A percentile compares a stretch with the other conserved stretches of the same genome.
phyloP scores from a whole-genome alignment of 176 grass and related monocot genomes.

The Cocos nucifera region DNA sequence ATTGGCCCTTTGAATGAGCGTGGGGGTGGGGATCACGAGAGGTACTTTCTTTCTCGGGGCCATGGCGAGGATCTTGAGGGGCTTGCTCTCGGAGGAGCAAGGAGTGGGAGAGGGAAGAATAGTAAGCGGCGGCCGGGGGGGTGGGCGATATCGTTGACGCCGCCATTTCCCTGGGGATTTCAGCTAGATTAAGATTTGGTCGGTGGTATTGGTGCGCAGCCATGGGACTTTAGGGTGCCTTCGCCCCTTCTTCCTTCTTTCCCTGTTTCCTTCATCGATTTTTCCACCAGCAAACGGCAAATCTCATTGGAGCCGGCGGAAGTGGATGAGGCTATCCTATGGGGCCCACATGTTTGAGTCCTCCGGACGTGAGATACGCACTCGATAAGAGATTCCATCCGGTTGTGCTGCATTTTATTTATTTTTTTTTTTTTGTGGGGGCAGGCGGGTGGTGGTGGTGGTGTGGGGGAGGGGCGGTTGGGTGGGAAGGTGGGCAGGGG shows the following conservation, averaged over 20 bases:
- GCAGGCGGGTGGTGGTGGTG: too few relatives aligned
- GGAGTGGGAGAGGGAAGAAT: slow-evolving; percentile 2
- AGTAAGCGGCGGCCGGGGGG: neutral
- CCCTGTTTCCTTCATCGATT: neutral
- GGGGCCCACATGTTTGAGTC: too few relatives aligned
- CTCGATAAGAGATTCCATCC: too few relatives aligned
- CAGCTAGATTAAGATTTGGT: neutral
- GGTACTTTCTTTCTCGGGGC: slow-evolving; percentile 63
- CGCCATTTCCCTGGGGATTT: slow-evolving; percentile 7
- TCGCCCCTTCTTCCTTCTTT: slow-evolving; percentile 1
- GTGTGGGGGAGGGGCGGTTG: too few relatives aligned
- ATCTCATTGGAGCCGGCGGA: slow-evolving; percentile 6
- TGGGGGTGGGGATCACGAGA: neutral
- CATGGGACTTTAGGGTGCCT: neutral
- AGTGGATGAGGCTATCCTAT: slow-evolving; percentile 7
- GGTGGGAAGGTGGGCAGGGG: too few relatives aligned
- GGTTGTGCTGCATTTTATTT: too few relatives aligned
- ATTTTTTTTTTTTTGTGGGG: too few relatives aligned
- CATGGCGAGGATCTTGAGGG: slow-evolving; percentile 67
- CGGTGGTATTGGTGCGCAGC: neutral
- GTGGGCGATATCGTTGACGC: slow-evolving; percentile 1
- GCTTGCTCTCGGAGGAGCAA: slow-evolving; percentile 15
- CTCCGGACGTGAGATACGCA: too few relatives aligned
- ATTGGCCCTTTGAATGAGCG: neutral
- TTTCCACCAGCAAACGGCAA: slow-evolving; percentile 8